Percentiles rank a stretch among this genome's conserved stretches.
Evolutionary conservation across 305 asterid genomes (phyloP).

Genomic region (Salvia sclarea): DNA sequence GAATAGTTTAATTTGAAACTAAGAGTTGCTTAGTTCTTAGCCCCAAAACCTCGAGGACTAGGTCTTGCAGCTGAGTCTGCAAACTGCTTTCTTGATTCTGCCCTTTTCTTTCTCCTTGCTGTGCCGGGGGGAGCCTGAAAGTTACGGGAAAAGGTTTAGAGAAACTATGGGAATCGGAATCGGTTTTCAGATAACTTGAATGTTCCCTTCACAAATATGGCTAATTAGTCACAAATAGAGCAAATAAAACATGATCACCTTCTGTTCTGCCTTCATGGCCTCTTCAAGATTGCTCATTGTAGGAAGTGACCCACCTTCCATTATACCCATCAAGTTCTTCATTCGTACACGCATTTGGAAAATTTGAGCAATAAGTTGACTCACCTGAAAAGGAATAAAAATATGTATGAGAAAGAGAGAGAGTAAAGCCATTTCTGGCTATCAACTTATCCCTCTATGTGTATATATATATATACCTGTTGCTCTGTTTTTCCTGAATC

Average conservation of each 20-base stretch:
- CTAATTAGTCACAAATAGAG: not conserved
- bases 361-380: constrained; percentile 92
- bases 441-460: constrained; percentile 33
- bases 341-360: constrained; percentile 97
- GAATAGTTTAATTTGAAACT: constrained; percentile 9
- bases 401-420: not conserved
- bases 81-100: constrained; percentile 71
- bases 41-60: constrained; percentile 89
- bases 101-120: constrained; percentile 79
- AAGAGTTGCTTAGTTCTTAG: constrained; percentile 47
- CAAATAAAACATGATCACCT: constrained; percentile 51
- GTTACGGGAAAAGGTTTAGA: not conserved
- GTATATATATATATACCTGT: constrained; percentile 61
- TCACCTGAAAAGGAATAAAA: constrained; percentile 53
- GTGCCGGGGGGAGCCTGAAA: constrained; percentile 93
- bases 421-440: constrained; percentile 12
- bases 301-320: constrained; percentile 96
- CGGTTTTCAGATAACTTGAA: too few species aligned
- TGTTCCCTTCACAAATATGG: too few species aligned
- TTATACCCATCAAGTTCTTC: constrained; percentile 96
- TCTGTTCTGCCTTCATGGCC: constrained; percentile 71
- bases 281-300: constrained; percentile 83
- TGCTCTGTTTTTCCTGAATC: constrained; percentile 96
- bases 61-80: constrained; percentile 72
- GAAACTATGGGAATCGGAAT: not conserved